Base-by-base conservation (phyloP, 2,329 filamentous ascomycete genomes). In the Juglanconis juglandina region DNA sequence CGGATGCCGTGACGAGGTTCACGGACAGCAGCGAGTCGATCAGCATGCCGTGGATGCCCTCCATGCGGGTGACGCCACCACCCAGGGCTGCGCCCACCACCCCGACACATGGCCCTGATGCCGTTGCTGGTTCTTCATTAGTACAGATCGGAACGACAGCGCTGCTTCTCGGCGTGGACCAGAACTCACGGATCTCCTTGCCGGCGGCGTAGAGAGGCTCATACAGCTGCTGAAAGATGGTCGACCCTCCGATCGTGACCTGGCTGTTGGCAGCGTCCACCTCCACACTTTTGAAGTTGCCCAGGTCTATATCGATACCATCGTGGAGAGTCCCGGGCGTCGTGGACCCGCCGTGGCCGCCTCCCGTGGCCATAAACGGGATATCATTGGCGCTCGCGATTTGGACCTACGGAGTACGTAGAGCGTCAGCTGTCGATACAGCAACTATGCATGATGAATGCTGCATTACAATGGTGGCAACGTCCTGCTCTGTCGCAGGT, bases 81-180 rank as follows among this genome's bases (percentile, higher is more conserved):
- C 83, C 83, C 1, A 87, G 68, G 0, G 80, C 79, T 13, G 87
- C 72, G 0, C 83, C 86, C 1, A 82, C 84, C 5, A 88, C 80
- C 6, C 86, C 85, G 1, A 84, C 87, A 63, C 87, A 82, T 41
- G 82, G 81, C 8, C 87, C 82, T 0, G 84, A 86, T 2, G 86
- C 86, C 7, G 84, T 84, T 0, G 86, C 55, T 57, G 32, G 3
- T 24, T 5, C 13, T 5, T 41, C 32, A 34, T 32, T 10, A n/a
- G 41, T 4, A 33, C 5, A 44, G 1, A 24, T 24, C 24, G 24
- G 24, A 24, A 24, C 24, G 24, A 24, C 24, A 24, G 24, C 24
- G 24, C 24, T 24, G 24, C 24, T 24, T 24, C 24, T 24, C 24
- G 24, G 24, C 24, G 24, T 24, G 2, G 24, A 2, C 24, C 11